These are phyloP conservation scores for Saccharomyces cerevisiae DNA, from an alignment of 805 yeast species.

Conservation along the genomic window DNA sequence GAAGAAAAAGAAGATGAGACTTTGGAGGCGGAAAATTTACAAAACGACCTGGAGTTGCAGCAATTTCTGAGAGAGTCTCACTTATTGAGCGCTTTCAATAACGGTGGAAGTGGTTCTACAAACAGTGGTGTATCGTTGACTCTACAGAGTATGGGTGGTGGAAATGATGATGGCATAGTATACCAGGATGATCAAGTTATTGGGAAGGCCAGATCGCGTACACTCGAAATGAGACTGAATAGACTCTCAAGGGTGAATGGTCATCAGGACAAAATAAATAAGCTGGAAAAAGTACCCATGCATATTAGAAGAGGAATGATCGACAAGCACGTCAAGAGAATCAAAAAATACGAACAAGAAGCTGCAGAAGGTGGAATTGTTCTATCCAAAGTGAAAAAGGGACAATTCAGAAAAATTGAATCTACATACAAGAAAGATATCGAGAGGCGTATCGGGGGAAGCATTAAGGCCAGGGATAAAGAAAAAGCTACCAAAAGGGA, in stretches of 20 bases:
- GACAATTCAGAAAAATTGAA: constrained; percentile 55
- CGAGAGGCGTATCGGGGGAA: constrained; percentile 36
- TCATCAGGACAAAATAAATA: constrained; percentile 29
- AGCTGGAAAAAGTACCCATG: constrained; percentile 81
- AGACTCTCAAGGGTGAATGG: constrained; percentile 41
- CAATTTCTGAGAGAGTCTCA: constrained; percentile 66
- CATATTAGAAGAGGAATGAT: constrained; percentile 78
- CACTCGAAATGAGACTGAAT: constrained; percentile 51
- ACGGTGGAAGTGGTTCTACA: constrained; percentile 8
- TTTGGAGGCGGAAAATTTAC: constrained; percentile 45
- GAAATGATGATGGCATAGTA: constrained; percentile 29
- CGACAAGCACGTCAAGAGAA: constrained; percentile 43
- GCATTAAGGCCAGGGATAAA: constrained; percentile 43
- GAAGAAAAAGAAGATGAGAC: constrained; percentile 26
- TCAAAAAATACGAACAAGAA: constrained; percentile 54
- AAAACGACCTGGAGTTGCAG: constrained; percentile 67
- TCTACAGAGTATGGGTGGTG: constrained; percentile 39
- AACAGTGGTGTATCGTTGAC: constrained; percentile 65
- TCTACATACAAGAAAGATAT: constrained; percentile 33
- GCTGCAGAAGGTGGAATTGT: constrained; percentile 89
- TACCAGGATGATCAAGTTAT: constrained; percentile 42
- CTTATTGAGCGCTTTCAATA: constrained; percentile 37
- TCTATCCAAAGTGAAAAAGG: constrained; percentile 62
- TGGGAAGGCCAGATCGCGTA: constrained; percentile 62
- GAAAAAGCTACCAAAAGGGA: constrained; percentile 43